Conservation (phyloP, 495 filamentous ascomycete genomes). For the Trichoderma gamsii region DNA sequence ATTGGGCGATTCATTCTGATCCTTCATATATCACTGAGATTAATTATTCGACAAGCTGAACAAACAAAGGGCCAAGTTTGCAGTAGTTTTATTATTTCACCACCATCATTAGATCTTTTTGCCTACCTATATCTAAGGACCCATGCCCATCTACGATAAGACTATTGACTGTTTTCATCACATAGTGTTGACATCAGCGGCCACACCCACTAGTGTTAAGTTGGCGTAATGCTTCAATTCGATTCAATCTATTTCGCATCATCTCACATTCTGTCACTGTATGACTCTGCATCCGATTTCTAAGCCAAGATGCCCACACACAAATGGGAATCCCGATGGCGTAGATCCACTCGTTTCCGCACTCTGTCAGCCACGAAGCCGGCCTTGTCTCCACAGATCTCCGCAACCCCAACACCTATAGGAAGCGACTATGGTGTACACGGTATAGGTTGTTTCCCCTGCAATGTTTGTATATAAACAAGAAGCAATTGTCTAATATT, state of each 20-base stretch:
- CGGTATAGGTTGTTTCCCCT: no score
- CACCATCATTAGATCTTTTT: no score
- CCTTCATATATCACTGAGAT: not conserved
- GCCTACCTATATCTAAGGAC: not conserved
- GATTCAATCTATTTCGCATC: not conserved
- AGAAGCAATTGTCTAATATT: not conserved
- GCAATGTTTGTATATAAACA: not conserved
- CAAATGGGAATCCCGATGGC: not conserved
- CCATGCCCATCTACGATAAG: not conserved
- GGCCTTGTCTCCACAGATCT: not conserved
- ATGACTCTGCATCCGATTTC: not conserved
- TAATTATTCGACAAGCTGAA: not conserved
- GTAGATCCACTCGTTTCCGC: not conserved
- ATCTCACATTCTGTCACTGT: not conserved
- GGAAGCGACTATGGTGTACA: no score
- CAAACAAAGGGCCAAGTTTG: no score
- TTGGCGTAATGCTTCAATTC: not conserved
- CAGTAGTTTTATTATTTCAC: no score
- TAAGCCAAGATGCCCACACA: not conserved
- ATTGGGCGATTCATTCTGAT: slow-evolving; percentile 23
- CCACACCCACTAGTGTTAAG: not conserved
- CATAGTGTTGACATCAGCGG: not conserved
- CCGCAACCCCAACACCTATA: no score
- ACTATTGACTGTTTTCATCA: not conserved
- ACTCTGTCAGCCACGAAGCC: not conserved